Base-by-base conservation (phyloP, 139 green algal genomes). In the Tetradesmus lagerheimii region DNA sequence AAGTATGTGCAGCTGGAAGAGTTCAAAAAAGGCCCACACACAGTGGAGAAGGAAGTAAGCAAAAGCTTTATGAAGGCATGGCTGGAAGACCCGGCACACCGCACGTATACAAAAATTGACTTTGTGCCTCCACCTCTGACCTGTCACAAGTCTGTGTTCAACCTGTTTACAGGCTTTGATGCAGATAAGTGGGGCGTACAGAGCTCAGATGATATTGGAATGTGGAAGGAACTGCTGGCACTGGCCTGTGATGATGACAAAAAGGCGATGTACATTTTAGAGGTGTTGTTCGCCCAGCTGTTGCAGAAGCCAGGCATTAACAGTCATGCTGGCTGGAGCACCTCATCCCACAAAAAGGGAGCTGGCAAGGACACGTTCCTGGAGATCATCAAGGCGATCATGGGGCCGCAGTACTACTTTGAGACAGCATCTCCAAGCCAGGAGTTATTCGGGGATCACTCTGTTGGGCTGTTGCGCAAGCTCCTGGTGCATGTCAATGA, bases 401-500 rank as follows among this genome's bases (percentile, higher is more conserved):
- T 82, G 11, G 75, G 75, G 31, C 14, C 75, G 4, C 6, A 45
- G 20, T 82, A 82, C 75, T 11, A 45, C 16, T 31, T 15, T 20
- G 5, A 15, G 6, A 45, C 37, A 20, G 37, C 37, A 4, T 43
- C 35, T 4, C 75, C 75, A 5, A 82, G 9, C 12, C 14, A 23
- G 14, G 75, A 82, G 75, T 4, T 82, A 20, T 15, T 82, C 8
- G 75, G 75, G 11, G 37, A 43, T 4, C 37, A 82, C 75, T 12
- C 75, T 6, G 75, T 82, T 41, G 75, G 35, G 16, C 75, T 82
- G 35, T 11, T 53, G 75, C 11, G 14, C 75, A 82, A 82, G 75
- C 29, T 82, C 4, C 4, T 82, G 75, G 75, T 82, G 35, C 75
- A 82, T 20, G 75, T 82, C 8, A 82, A 45, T 15, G 75, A 82